Percentiles rank a stretch among this genome's conserved stretches.
These are phyloP conservation scores for Escallonia herrerae DNA, from an alignment of 129 eudicot species.

Conservation along the genomic window DNA sequence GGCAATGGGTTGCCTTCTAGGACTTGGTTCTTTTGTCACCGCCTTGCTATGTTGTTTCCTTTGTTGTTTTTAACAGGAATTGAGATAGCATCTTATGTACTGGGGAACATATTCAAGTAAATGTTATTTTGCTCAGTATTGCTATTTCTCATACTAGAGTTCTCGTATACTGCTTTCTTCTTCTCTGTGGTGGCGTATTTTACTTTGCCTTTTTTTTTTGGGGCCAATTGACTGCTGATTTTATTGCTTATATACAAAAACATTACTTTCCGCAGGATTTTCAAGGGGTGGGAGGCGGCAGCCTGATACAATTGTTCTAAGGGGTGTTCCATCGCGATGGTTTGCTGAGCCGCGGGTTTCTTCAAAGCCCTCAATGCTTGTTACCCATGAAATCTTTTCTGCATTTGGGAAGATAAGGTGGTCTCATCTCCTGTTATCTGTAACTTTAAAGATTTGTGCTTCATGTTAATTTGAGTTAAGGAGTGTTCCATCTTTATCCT, in stretches of 20 bases:
- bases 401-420: constrained; percentile 87
- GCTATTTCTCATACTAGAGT: too few relatives aligned
- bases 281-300: constrained; percentile 47
- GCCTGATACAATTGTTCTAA: constrained; percentile 73
- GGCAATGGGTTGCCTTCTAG: too few relatives aligned
- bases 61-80: too few relatives aligned
- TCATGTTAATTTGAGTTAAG: neutral
- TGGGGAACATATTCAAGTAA: too few relatives aligned
- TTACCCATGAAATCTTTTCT: constrained; percentile 83
- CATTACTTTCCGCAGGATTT: constrained; percentile 38
- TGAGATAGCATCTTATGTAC: too few relatives aligned
- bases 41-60: too few relatives aligned
- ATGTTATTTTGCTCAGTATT: too few relatives aligned
- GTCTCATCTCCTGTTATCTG: neutral
- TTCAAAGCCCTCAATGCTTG: constrained; percentile 80
- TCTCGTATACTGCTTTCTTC: too few relatives aligned
- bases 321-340: constrained; percentile 97
- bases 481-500: too few relatives aligned
- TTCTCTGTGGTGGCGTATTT: too few relatives aligned
- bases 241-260: neutral
- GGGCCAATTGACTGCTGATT: neutral
- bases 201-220: neutral
- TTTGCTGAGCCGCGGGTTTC: constrained; percentile 94
- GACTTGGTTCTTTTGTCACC: too few relatives aligned
- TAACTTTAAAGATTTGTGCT: too few relatives aligned